phyloP scores from a whole-genome alignment of 2,329 filamentous ascomycete species.

The Rugonectria rugulosa region DNA sequence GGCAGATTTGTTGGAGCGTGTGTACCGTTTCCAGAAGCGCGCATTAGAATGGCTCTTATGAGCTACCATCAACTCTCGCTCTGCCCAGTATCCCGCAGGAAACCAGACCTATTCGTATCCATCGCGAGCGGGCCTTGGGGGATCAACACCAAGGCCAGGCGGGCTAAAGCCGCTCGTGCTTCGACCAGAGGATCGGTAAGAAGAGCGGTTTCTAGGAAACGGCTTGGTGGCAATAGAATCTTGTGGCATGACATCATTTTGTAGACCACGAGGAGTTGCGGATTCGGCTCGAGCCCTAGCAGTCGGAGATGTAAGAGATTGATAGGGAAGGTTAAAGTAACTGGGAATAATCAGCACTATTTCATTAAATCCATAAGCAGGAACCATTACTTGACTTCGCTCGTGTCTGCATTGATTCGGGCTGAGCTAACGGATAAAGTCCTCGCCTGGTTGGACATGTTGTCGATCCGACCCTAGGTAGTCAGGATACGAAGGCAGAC shows the following conservation, averaged over 20 bases:
- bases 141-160: constrained; percentile 51
- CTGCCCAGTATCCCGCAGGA: constrained; percentile 69
- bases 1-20: constrained; percentile 46
- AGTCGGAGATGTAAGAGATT: constrained; percentile 25
- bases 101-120: constrained; percentile 71
- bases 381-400: constrained; percentile 36
- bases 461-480: neutral
- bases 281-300: constrained; percentile 6
- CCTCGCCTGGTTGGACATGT: constrained; percentile 28
- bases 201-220: neutral
- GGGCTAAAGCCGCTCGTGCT: neutral
- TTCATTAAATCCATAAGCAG: accelerated
- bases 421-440: constrained; percentile 26
- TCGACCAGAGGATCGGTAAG: constrained; percentile 6
- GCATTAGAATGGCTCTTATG: constrained; percentile 44
- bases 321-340: constrained; percentile 43
- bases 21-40: constrained; percentile 52
- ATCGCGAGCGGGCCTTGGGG: constrained; percentile 61
- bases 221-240: constrained; percentile 13
- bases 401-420: constrained; percentile 11
- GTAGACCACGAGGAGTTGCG: neutral
- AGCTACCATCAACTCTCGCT: constrained; percentile 50
- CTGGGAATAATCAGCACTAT: constrained; percentile 24
- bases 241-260: constrained; percentile 13
- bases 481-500: too few relatives aligned